Percentiles rank a stretch among this genome's conserved stretches.
Evolutionary conservation across 345 rosid species (phyloP).

Genomic region (Pugionium cornutum): DNA sequence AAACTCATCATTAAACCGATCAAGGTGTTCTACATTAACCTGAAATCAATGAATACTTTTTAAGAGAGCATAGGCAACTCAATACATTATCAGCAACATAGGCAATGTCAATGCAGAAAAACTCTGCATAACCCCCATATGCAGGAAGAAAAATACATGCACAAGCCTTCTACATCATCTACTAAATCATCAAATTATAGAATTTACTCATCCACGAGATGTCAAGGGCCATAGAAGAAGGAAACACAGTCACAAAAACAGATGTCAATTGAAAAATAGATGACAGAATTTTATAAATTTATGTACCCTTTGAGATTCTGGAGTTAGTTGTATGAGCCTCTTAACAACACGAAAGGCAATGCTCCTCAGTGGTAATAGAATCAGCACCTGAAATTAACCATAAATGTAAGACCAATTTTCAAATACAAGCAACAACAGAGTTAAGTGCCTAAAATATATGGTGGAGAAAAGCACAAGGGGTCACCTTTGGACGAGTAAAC

Average conservation of each 20-base stretch:
- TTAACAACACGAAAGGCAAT: slow-evolving; percentile 66
- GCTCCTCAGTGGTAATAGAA: slow-evolving; percentile 74
- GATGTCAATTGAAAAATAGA: not conserved
- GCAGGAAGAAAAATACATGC: slow-evolving; percentile 3
- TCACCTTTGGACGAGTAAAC: slow-evolving; percentile 97
- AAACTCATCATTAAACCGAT: slow-evolving; percentile 70
- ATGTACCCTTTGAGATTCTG: slow-evolving; percentile 68
- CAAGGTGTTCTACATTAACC: slow-evolving; percentile 80
- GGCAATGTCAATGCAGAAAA: slow-evolving; percentile 22
- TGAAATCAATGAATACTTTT: slow-evolving; percentile 39
- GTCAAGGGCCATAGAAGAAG: slow-evolving; percentile 7
- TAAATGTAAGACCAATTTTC: slow-evolving; percentile 17
- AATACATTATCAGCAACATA: slow-evolving; percentile 14
- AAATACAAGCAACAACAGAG: slow-evolving; percentile 13
- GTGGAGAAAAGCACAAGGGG: slow-evolving; percentile 20
- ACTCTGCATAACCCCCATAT: slow-evolving; percentile 3
- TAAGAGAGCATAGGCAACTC: slow-evolving; percentile 11
- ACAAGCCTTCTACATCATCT: not conserved
- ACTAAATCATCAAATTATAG: not conserved
- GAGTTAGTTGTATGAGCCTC: slow-evolving; percentile 78
- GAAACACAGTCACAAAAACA: slow-evolving; percentile 12
- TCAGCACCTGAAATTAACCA: slow-evolving; percentile 56
- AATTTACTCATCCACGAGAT: not conserved
- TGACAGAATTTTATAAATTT: not conserved
- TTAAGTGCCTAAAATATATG: slow-evolving; percentile 2